Base-by-base conservation (phyloP, 2,329 filamentous ascomycete species). In the Cyphellophora europaea region DNA sequence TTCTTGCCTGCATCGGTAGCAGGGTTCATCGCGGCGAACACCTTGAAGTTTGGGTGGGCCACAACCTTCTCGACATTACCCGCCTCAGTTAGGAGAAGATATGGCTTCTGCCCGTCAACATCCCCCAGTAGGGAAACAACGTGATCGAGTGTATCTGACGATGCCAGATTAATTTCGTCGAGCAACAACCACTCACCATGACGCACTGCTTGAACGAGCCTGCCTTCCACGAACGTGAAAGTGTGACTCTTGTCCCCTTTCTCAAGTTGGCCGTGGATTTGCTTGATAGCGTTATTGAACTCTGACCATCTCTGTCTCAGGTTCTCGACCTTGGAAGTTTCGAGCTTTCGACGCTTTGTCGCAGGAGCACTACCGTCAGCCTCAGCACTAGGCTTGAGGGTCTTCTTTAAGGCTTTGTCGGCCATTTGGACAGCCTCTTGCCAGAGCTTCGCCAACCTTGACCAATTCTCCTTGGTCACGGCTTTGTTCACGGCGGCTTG, bases 11-110 rank as follows among this genome's bases (percentile, higher is more conserved):
- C 79, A 63, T 99, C 91, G 3, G 91, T 98, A 4, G 91, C 91
- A 18, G 91, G 91, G 53, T 99, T 99, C 91, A 99, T 99, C 17
- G 93, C 91, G 33, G 85, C 93, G 53, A 99, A 98, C 11, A 99
- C 83, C 25, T 91, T 79, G 57, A 99, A 98, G 45, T 94, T 79
- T 0, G 86, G 80, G 57, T 98, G 89, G 1, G 88, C 91, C 41
- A 79, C 72, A 21, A 98, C 79, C 45, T 88, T 77, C 57, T 96
- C 86, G 28, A 94, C 85, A 48, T 91, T 87, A 23, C 91, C 91
- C 25, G 87, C 91, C 62, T 99, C 91, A 0, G 88, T 88, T 5
- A 99, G 71, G 4, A 98, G 64, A 30, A 98, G 78, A 0, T 85
- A 95, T 1, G 89, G 89, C 1, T 69, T 67, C 19, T 77, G 76